Evolutionary conservation across 2,329 filamentous ascomycete genomes (phyloP).

Genomic region (Leptographium lundbergii): DNA sequence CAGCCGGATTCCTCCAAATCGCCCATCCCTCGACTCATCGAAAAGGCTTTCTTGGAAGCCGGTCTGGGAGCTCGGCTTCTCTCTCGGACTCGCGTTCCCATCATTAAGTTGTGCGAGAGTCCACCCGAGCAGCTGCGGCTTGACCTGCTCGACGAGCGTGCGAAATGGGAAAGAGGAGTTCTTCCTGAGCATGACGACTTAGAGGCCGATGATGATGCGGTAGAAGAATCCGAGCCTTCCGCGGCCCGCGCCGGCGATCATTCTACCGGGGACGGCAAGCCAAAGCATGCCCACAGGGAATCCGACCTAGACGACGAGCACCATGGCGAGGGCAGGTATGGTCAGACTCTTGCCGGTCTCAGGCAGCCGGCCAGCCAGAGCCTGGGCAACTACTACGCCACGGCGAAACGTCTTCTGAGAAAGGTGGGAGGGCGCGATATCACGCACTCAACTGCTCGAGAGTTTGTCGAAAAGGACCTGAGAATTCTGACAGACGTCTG

Average conservation of each 20-base stretch:
- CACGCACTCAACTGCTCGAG: slow-evolving; percentile 30
- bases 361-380: slow-evolving; percentile 29
- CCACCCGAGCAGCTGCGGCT: slow-evolving; percentile 48
- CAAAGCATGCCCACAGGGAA: slow-evolving; percentile 4
- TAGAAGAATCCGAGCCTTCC: slow-evolving; percentile 9
- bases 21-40: slow-evolving; percentile 59
- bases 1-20: slow-evolving; percentile 42
- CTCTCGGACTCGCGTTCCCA: slow-evolving; percentile 68
- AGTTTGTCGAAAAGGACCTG: slow-evolving; percentile 32
- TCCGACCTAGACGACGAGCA: slow-evolving; percentile 5
- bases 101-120: slow-evolving; percentile 72
- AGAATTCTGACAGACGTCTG: slow-evolving; percentile 38
- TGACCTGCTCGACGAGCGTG: slow-evolving; percentile 50
- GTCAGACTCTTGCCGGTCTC: slow-evolving; percentile 15
- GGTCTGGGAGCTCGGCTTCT: slow-evolving; percentile 68
- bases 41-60: slow-evolving; percentile 58
- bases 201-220: slow-evolving; percentile 19
- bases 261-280: background rate
- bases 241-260: background rate
- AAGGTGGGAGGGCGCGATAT: slow-evolving; percentile 37
- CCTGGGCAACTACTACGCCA: slow-evolving; percentile 32
- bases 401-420: slow-evolving; percentile 36
- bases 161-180: slow-evolving; percentile 56
- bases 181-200: slow-evolving; percentile 24
- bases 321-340: slow-evolving; percentile 6